Evolutionary conservation across 1,139 yeast species (phyloP), one percentile per base, ranked within the genome.

Genomic region (Petasospora fabianii): DNA sequence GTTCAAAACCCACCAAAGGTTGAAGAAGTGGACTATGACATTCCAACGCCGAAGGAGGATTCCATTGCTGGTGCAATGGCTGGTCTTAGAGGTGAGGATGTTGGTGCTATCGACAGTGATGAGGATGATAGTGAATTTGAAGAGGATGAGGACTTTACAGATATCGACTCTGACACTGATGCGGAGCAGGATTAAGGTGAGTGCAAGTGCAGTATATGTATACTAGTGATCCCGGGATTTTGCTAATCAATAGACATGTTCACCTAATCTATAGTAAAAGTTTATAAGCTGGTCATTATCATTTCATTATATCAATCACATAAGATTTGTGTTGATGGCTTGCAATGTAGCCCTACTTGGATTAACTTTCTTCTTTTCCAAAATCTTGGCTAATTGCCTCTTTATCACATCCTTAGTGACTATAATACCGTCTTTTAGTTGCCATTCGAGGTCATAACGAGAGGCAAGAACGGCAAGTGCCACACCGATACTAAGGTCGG

Each of bases 311-410:
- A n/a, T n/a, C n/a, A n/a, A 24, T 56, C 65, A 76, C 66, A 65
- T 61, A 9, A 75, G 47, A 47, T 54, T 71, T 11, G 73, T 60
- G 48, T 80, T 80, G 4, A 80, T 71, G 41, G 83, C 73, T 49
- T 84, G 92, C 30, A 86, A 62, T 0, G 94, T 82, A 20, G 84
- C 78, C 38, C 96, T 65, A 44, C 90, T 80, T 0, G 96, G 95
- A 46, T 85, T 84, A 8, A 75, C 75, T 33, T 70, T 73, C 17
- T 69, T 60, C 4, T 62, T 51, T 5, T 67, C 61, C 18, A 71
- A 66, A 6, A 86, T 53, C 38, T 60, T 59, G 3, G 79, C 74
- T 32, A 85, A 60, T 42, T 83, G 80, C 47, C 70, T 71, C 41
- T 78, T 73, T 8, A 87, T 73, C 5, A 66, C 51, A 18, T 69